Percentiles rank a stretch among this genome's conserved stretches.
Evolutionary conservation across 306 rosid species (phyloP).

Genomic region (Quercus agrifolia): DNA sequence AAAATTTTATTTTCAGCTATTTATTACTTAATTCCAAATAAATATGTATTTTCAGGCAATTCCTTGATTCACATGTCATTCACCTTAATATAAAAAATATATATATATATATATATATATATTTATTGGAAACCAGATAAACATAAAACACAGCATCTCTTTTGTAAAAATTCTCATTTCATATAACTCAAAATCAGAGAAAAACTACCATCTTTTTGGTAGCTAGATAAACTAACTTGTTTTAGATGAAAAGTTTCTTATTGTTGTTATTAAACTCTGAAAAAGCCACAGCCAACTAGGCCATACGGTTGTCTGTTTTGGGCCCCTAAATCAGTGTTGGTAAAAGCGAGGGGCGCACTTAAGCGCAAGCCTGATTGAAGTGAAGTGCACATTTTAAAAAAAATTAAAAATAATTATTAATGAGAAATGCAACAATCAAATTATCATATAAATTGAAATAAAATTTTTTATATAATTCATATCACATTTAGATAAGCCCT

Average conservation of each 20-base stretch:
- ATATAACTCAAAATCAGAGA: background rate
- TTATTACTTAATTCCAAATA: background rate
- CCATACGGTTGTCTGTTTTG: background rate
- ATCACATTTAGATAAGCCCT: too few relatives aligned
- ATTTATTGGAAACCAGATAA: background rate
- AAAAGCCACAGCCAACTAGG: background rate
- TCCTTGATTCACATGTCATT: background rate
- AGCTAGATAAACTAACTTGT: background rate
- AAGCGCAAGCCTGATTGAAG: too few relatives aligned
- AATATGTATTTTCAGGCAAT: background rate
- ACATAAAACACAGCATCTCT: background rate
- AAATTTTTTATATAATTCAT: too few relatives aligned
- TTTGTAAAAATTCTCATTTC: background rate
- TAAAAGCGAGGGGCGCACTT: too few relatives aligned
- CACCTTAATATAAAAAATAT: background rate
- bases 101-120: background rate
- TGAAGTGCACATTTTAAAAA: too few relatives aligned
- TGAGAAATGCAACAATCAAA: too few relatives aligned
- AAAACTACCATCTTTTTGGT: background rate
- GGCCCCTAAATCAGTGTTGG: background rate
- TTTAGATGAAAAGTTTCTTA: background rate
- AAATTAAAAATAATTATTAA: too few relatives aligned
- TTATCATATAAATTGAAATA: too few relatives aligned
- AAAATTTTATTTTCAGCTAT: background rate
- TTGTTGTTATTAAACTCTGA: background rate